Percentiles rank a stretch among this genome's conserved stretches.
Evolutionary conservation across 495 filamentous ascomycete genomes (phyloP).

Genomic region (Lichenothelia convexa): DNA sequence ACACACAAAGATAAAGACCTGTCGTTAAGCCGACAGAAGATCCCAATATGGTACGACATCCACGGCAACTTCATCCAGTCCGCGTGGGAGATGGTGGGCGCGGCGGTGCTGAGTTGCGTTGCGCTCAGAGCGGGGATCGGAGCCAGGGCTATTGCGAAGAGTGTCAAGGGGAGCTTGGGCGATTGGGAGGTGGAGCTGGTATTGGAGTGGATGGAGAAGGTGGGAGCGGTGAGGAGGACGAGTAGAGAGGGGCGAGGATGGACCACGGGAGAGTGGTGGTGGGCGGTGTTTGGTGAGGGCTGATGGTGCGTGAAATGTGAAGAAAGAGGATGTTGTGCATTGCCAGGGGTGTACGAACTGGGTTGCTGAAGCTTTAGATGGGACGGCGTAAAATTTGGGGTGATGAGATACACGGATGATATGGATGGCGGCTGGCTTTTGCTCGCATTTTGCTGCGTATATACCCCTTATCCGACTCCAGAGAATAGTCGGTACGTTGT

Average conservation of each 20-base stretch:
- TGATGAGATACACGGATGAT: too few species aligned
- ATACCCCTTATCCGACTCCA: too few species aligned
- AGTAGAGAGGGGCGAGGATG: conserved; percentile 16
- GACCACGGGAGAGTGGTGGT: conserved; percentile 52
- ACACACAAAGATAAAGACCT: conserved; percentile 16
- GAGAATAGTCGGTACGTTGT: too few species aligned
- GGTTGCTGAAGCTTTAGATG: too few species aligned
- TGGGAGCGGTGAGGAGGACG: conserved; percentile 25
- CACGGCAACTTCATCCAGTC: conserved; percentile 39
- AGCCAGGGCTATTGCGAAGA: conserved; percentile 29
- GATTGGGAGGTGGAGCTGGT: conserved; percentile 49
- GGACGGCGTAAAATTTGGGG: too few species aligned
- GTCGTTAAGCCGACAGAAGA: conserved; percentile 12
- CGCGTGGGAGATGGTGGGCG: conserved; percentile 48
- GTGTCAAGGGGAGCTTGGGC: conserved; percentile 41
- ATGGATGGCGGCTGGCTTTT: too few species aligned
- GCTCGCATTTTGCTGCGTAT: too few species aligned
- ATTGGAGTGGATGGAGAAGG: conserved; percentile 41
- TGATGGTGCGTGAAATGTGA: too few species aligned
- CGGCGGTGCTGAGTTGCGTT: conserved; percentile 37
- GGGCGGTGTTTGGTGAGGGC: conserved; percentile 24
- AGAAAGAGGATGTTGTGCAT: too few species aligned
- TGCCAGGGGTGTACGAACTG: too few species aligned
- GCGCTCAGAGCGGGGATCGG: conserved; percentile 40
- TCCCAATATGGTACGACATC: conserved; percentile 71